Base-by-base conservation (phyloP, 805 yeast species). In the Metschnikowia picachoensis region DNA sequence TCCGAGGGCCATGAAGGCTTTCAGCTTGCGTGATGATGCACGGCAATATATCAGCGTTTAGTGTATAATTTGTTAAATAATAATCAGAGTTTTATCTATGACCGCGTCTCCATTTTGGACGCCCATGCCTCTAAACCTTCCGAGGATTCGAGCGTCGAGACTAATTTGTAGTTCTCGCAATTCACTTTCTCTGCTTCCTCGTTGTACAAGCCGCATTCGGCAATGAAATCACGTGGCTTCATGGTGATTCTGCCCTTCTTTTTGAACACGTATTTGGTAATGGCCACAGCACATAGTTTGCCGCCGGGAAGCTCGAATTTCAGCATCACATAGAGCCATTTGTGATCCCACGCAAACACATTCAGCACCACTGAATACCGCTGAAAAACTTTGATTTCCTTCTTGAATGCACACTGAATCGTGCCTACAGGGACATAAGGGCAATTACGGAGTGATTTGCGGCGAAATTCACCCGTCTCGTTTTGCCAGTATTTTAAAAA, bases 1-100 rank as follows among this genome's bases (percentile, higher is more conserved):
- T 87, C 90, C 25, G 99, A 94, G 66, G 98, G 98, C 15, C 85
- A 87, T 59, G 97, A 88, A 72, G 98, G 98, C 3, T 94, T 94
- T 69, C 98, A 97, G 11, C 77, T 90, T 61, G 95, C 92, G 9
- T 69, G 25, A 38, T 20, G 25, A 20, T 20, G 1, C 25, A 20
- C 25, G 7, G 25, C 25, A 20, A 20, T 5, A 20, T 20, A 20
- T 7, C 25, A 20, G 25, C 25, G 25, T 20, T 20, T 20, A 20
- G 25, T 20, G 25, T 34, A n/a, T 34, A 7, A 36, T 10, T 15
- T 12, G 16, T 16, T 30, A 39, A n/a, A 10, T 16, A 1, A 9
- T 14, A 35, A 12, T 16, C 8, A 27, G 6, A 35, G 11, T 28
- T 25, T 8, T 13, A 7, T 9, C 29, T 8, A n/a, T 13, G 15